Percentiles rank a stretch among this genome's conserved stretches.
Evolutionary conservation across 2,329 filamentous ascomycete genomes (phyloP).

Genomic region (Aaosphaeria pasadenensis): DNA sequence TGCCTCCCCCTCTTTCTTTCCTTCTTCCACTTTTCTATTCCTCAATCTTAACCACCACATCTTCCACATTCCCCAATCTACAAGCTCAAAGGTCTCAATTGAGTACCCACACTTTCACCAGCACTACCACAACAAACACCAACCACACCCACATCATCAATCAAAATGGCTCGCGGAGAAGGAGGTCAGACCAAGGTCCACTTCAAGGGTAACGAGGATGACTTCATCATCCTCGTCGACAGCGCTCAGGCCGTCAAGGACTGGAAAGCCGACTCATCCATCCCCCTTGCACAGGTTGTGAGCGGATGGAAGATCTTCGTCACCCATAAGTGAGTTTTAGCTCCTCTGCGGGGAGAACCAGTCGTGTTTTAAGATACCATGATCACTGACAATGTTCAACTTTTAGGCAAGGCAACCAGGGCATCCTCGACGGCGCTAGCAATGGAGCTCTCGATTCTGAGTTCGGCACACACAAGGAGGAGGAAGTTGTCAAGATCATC

Average conservation of each 20-base stretch:
- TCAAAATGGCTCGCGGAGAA: slow-evolving; percentile 45
- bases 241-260: slow-evolving; percentile 64
- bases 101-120: neutral
- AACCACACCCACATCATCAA: slow-evolving; percentile 1
- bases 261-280: slow-evolving; percentile 76
- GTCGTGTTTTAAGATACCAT: neutral
- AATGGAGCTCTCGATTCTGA: slow-evolving; percentile 75
- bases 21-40: neutral
- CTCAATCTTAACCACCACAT: neutral
- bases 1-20: slow-evolving; percentile 7
- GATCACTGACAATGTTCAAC: neutral
- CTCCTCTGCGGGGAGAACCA: neutral
- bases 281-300: slow-evolving; percentile 81
- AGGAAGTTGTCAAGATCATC: slow-evolving; percentile 79
- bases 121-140: slow-evolving; percentile 4
- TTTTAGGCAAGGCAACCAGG: slow-evolving; percentile 78
- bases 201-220: slow-evolving; percentile 72
- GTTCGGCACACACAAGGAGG: slow-evolving; percentile 77
- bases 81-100: neutral
- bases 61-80: slow-evolving; percentile 3
- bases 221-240: slow-evolving; percentile 67
- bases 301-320: slow-evolving; percentile 86
- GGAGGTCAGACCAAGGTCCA: slow-evolving; percentile 71
- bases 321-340: slow-evolving; percentile 73
- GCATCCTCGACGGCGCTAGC: slow-evolving; percentile 72